Evolutionary conservation across 768 basidiomycete genomes (phyloP).

Genomic region (Tremella fuciformis): DNA sequence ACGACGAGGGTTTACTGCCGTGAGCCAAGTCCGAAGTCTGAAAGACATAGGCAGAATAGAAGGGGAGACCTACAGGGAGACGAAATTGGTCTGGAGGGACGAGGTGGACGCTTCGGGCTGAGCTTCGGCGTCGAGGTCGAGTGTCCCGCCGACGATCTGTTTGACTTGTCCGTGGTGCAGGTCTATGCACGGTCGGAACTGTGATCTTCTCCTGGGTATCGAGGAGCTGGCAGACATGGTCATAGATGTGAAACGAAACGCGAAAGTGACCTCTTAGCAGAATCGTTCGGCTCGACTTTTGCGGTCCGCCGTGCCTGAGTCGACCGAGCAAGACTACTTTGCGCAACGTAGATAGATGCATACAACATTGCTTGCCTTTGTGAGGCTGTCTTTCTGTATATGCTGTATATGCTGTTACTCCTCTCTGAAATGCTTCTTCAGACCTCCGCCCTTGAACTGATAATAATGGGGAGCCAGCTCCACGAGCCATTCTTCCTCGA

Average conservation of each 20-base stretch:
- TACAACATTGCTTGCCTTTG: no score
- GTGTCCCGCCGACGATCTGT: slow-evolving; percentile 94
- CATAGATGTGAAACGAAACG: no score
- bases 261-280: no score
- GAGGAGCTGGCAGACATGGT: not conserved
- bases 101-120: not conserved
- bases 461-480: slow-evolving; percentile 53
- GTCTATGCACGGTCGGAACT: slow-evolving; percentile 92
- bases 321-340: no score
- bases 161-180: slow-evolving; percentile 93
- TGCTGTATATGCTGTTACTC: no score
- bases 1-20: slow-evolving; percentile 67
- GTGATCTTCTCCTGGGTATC: slow-evolving; percentile 22
- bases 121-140: slow-evolving; percentile 55
- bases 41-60: slow-evolving; percentile 4
- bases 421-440: slow-evolving; percentile 38
- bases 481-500: slow-evolving; percentile 86
- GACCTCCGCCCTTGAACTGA: slow-evolving; percentile 40
- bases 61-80: slow-evolving; percentile 66
- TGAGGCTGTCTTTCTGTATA: no score
- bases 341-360: no score
- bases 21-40: not conserved
- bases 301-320: no score
- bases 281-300: no score
- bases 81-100: slow-evolving; percentile 67